Base-by-base conservation (phyloP, 495 filamentous ascomycete genomes). In the Cryomyces minteri region DNA sequence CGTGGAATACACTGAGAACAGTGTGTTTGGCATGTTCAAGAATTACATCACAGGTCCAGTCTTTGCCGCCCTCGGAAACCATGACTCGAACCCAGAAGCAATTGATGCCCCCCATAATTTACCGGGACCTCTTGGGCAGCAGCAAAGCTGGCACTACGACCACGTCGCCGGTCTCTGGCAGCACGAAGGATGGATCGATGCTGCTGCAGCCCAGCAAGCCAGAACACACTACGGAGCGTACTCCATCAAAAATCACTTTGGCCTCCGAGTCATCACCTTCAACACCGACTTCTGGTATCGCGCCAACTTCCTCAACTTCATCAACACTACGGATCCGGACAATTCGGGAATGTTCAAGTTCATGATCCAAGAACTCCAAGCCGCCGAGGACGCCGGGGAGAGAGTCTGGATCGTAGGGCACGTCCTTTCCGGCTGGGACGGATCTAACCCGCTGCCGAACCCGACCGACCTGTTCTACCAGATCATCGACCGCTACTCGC, bases 1-100 rank as follows among this genome's bases (percentile, higher is more conserved):
- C 46, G 49, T 62, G 1, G 66, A 73, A 44, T 72, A 71, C 44
- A 60, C 62, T 0, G 72, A 76, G 54, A 62, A 59, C 2, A 62
- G 63, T 37, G 52, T 73, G 6, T 73, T 65, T 53, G 54, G 58
- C 33, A 67, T 74, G 65, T 66, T 76, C 60, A 76, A 71, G 50
- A 44, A 60, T 5, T 73, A 74, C 46, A 62, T 79, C 32, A 66
- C 64, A 0, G 73, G 72, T 0, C 72, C 74, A 5, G 65, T 76
- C 6, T 76, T 72, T 44, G 57, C 63, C 0, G 66, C 64, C 0
- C 58, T 75, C 36, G 65, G 71, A 18, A 77, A 76, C 51, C 74
- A 77, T 51, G 74, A 76, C 47, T 65, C 65, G 4, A 68, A 61
- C 39, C 72, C 73, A 0, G 60, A 64, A 34, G 67, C 67, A 29